Conservation (phyloP, 306 rosid genomes). For the Cucumis sativus region DNA sequence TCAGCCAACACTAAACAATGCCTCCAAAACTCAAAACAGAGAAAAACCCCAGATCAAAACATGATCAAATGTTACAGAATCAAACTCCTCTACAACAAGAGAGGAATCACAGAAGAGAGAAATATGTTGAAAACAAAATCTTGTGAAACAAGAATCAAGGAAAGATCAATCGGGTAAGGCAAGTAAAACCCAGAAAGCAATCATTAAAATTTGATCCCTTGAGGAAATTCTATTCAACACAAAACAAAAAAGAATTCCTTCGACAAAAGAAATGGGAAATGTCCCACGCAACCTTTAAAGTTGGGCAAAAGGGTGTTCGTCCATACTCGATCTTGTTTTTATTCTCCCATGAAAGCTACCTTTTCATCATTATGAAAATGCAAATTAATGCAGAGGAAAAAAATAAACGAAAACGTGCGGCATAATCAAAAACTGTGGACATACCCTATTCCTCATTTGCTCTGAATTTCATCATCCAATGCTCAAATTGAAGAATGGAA, state of each 20-base stretch:
- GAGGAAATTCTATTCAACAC: background rate
- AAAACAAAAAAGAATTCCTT: background rate
- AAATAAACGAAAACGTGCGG: background rate
- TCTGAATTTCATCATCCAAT: background rate
- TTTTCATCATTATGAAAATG: background rate
- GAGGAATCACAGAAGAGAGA: background rate
- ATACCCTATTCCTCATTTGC: background rate
- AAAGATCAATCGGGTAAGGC: conserved; percentile 3
- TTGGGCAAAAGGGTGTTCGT: background rate
- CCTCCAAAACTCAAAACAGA: background rate
- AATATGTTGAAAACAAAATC: background rate
- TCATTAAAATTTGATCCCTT: background rate
- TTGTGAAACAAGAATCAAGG: background rate
- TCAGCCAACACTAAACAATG: background rate
- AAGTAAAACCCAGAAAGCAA: background rate
- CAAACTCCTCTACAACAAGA: background rate
- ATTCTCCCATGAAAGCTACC: conserved; percentile 6
- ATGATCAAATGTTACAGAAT: background rate
- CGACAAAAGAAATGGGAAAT: background rate
- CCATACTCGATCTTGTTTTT: background rate
- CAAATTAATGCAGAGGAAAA: background rate
- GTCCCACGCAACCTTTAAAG: conserved; percentile 6
- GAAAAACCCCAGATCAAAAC: background rate
- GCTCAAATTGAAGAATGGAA: background rate
- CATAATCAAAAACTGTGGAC: background rate